Conservation (phyloP, 2,329 filamentous ascomycete species). For the Nemania diffusa region DNA sequence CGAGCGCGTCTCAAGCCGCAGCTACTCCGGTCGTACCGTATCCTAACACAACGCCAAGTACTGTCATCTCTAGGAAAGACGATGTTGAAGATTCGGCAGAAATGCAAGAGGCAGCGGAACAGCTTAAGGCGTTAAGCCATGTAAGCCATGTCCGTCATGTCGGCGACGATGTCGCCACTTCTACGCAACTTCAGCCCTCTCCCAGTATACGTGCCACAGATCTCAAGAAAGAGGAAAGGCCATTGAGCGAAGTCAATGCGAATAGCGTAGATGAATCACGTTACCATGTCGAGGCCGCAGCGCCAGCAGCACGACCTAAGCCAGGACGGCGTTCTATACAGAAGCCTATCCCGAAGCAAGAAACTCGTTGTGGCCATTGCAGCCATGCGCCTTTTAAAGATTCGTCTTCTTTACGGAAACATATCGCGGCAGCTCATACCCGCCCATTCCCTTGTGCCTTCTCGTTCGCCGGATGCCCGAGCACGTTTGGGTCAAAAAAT, state of each 20-base stretch:
- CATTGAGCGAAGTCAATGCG: slow-evolving; percentile 55
- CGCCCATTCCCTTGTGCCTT: slow-evolving; percentile 87
- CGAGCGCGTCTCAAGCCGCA: slow-evolving; percentile 43
- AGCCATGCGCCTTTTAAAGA: slow-evolving; percentile 74
- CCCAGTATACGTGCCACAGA: slow-evolving; percentile 45
- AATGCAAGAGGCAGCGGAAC: slow-evolving; percentile 75
- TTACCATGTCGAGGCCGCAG: slow-evolving; percentile 50
- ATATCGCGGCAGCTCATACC: slow-evolving; percentile 74
- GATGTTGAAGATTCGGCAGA: slow-evolving; percentile 72
- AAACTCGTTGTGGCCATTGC: slow-evolving; percentile 70
- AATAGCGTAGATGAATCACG: slow-evolving; percentile 55
- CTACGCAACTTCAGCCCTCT: slow-evolving; percentile 40
- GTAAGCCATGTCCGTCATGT: slow-evolving; percentile 70
- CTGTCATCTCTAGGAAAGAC: slow-evolving; percentile 53
- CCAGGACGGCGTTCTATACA: slow-evolving; percentile 59
- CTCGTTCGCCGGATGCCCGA: slow-evolving; percentile 81
- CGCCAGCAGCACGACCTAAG: slow-evolving; percentile 55
- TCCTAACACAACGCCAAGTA: slow-evolving; percentile 44
- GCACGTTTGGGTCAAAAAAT: slow-evolving; percentile 91
- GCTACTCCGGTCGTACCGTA: slow-evolving; percentile 39
- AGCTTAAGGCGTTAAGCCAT: slow-evolving; percentile 73
- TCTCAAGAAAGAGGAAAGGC: slow-evolving; percentile 55
- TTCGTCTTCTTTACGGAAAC: slow-evolving; percentile 72
- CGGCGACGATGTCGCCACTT: slow-evolving; percentile 56
- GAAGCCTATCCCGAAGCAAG: slow-evolving; percentile 63